Percentiles rank a stretch among this genome's conserved stretches.
Conservation (phyloP, 805 yeast genomes). For the Peterozyma xylosa region DNA sequence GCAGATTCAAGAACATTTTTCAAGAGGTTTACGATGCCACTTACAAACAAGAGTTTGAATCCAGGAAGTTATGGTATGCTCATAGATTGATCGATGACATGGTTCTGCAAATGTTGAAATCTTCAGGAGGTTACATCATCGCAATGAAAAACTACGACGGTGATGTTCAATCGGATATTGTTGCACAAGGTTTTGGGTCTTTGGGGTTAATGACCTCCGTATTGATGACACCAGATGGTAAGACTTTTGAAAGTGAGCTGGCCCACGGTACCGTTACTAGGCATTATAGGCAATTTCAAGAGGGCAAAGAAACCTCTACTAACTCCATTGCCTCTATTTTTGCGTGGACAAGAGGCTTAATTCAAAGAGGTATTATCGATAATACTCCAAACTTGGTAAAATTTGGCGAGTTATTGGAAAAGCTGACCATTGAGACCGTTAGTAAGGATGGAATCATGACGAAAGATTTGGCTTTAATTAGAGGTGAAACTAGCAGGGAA, state of each 20-base stretch:
- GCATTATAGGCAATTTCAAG: slow-evolving; percentile 92
- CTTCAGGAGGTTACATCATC: slow-evolving; percentile 89
- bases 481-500: slow-evolving; percentile 78
- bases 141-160: slow-evolving; percentile 98
- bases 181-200: slow-evolving; percentile 97
- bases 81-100: slow-evolving; percentile 95
- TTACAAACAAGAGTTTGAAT: slow-evolving; percentile 68
- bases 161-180: slow-evolving; percentile 94
- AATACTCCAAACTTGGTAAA: slow-evolving; percentile 74
- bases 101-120: slow-evolving; percentile 98
- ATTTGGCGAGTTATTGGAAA: slow-evolving; percentile 74
- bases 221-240: slow-evolving; percentile 94
- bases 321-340: slow-evolving; percentile 95
- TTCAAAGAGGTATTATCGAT: slow-evolving; percentile 89
- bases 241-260: slow-evolving; percentile 92
- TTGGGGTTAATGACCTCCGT: slow-evolving; percentile 96
- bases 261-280: slow-evolving; percentile 99
- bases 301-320: slow-evolving; percentile 95
- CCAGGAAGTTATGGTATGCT: slow-evolving; percentile 87
- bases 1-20: slow-evolving; percentile 91
- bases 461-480: slow-evolving; percentile 87
- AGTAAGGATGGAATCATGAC: slow-evolving; percentile 84
- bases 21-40: slow-evolving; percentile 66
- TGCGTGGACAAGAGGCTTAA: slow-evolving; percentile 94
- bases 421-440: slow-evolving; percentile 83